Evolutionary conservation across 805 yeast species (phyloP).

Genomic region (Candida maris): DNA sequence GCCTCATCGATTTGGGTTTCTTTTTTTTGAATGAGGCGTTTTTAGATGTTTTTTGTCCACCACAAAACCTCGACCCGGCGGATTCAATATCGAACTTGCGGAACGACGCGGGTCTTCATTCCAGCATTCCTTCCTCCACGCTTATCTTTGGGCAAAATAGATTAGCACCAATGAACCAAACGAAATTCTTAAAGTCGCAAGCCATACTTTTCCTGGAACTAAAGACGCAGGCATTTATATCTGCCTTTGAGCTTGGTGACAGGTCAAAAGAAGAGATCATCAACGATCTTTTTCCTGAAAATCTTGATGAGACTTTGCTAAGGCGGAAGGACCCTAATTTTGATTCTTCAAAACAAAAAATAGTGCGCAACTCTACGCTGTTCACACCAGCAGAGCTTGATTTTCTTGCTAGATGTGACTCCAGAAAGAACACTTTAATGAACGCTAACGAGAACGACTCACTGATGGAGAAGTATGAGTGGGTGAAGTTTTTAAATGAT

Average conservation of each 20-base stretch:
- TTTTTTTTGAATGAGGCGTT: conserved; percentile 81
- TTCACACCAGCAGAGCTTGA: conserved; percentile 78
- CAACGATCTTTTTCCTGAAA: conserved; percentile 69
- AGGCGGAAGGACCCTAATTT: conserved; percentile 35
- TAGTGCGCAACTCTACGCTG: conserved; percentile 28
- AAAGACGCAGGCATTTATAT: conserved; percentile 92
- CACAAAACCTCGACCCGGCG: conserved; percentile 50
- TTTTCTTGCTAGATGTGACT: conserved; percentile 68
- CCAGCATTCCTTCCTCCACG: conserved; percentile 11
- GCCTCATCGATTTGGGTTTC: conserved; percentile 83
- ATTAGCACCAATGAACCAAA: conserved; percentile 21
- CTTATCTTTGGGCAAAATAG: conserved; percentile 9
- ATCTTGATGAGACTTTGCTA: conserved; percentile 49
- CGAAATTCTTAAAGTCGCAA: conserved; percentile 67
- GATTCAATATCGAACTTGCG: conserved; percentile 29
- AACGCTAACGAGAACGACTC: conserved; percentile 44
- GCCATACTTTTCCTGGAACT: conserved; percentile 77
- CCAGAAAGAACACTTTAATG: conserved; percentile 61
- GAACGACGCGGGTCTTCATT: conserved; percentile 18
- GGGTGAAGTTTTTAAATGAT: conserved; percentile 80
- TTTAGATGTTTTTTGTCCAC: conserved; percentile 82
- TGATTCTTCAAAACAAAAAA: conserved; percentile 20
- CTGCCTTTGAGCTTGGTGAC: conserved; percentile 70
- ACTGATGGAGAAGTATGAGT: conserved; percentile 71
- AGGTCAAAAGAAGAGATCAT: conserved; percentile 63